phyloP scores from a whole-genome alignment of 805 yeast genomes.

The Cyberlindnera misumaiensis region DNA sequence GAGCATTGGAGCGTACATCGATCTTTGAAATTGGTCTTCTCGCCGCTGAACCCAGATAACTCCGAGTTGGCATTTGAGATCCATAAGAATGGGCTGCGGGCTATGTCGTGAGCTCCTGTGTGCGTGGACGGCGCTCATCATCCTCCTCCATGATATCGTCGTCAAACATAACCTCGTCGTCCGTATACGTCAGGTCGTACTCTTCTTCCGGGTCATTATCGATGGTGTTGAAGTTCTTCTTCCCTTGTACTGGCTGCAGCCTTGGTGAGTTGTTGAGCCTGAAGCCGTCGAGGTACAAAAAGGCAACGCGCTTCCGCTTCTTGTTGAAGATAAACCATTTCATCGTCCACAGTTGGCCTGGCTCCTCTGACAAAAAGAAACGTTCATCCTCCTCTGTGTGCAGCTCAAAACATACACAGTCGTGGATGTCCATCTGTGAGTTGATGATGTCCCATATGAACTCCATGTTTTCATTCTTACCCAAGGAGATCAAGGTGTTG shows the following conservation, averaged over 20 bases:
- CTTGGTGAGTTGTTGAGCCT: conserved; percentile 33
- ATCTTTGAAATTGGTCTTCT: conserved; percentile 34
- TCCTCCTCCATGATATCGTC: conserved; percentile 27
- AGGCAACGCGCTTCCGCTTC: conserved; percentile 86
- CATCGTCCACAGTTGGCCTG: conserved; percentile 34
- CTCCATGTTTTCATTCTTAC: conserved; percentile 41
- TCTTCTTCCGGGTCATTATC: conserved; percentile 35
- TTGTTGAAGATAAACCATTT: conserved; percentile 93
- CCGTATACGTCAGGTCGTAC: conserved; percentile 37
- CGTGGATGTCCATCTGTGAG: conserved; percentile 60
- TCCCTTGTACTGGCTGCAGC: conserved; percentile 24
- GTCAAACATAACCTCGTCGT: conserved; percentile 14
- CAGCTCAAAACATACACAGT: conserved; percentile 56
- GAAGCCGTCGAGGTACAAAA: conserved; percentile 60
- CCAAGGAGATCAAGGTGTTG: conserved; percentile 64
- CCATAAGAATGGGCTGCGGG: conserved; percentile 11
- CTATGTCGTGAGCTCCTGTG: no score
- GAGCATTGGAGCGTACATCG: conserved; percentile 24
- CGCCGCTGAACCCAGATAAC: conserved; percentile 21
- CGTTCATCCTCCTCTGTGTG: conserved; percentile 34
- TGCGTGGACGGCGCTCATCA: conserved; percentile 2
- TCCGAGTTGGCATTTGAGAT: conserved; percentile 22
- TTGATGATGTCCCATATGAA: conserved; percentile 89
- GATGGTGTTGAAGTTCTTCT: conserved; percentile 26
- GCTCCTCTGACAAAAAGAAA: conserved; percentile 19